Base-by-base conservation (phyloP, 768 basidiomycete genomes). In the Amanita molliuscula region DNA sequence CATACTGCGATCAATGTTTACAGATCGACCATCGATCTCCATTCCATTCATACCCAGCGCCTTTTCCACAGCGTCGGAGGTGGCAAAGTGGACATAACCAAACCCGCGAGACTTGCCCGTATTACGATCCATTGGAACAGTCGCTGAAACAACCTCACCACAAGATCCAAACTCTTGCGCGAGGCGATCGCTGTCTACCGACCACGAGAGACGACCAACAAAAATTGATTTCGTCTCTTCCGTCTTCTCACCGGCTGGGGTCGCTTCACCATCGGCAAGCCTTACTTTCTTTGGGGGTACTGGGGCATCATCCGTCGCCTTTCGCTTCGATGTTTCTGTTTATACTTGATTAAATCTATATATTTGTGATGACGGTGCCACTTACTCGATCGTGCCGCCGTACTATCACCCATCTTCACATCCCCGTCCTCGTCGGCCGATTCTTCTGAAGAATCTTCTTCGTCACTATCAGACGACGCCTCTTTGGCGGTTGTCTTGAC, bases 121-220 rank as follows among this genome's bases (percentile, higher is more conserved):
- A 56, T 81, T 80, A 52, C 87, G 84, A 57, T 91, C 88, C 69
- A 78, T 80, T 64, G 85, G 84, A 53, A 98, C 91, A n/a, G 77
- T 82, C 5, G 90, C 92, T n/a, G 81, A 81, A 53, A 81, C 77
- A 59, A 99, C 79, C 68, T 94, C 88, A 45, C 96, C 96, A 58
- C 83, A 93, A 48, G 76, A 72, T 28, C 84, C 81, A 56, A 99
- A 97, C 66, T 97, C 95, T 64, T 83, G 77, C 44, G 84, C 80
- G 54, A 98, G 82, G 76, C 91, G 88, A 66, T 97, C 95, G 63
- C 90, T 87, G 72, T 97, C 95, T 54, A 98, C 86, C 64, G 88
- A 89, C 94, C 94, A 99, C 10, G 91, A 94, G 40, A 99, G 77
- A 52, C 79, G 78, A 48, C 95, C 95, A 56, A 99, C 91, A 61